phyloP scores from a whole-genome alignment of 139 green algal genomes.

The Coelastrella sp. region DNA sequence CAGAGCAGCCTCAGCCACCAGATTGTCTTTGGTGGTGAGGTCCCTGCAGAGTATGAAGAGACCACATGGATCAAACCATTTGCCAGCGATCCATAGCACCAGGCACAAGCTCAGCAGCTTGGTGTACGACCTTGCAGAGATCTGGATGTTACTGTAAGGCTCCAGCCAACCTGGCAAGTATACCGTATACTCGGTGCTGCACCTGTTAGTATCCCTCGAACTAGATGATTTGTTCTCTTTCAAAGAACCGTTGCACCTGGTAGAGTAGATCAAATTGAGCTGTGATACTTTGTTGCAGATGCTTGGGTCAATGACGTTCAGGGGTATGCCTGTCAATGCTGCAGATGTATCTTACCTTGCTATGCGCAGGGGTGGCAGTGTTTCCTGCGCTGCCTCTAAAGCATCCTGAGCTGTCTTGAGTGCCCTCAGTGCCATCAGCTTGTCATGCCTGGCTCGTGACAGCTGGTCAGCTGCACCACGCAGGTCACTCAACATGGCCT shows the following conservation, averaged over 20 bases:
- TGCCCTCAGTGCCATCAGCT: constrained; percentile 61
- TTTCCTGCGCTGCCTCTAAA: constrained; percentile 41
- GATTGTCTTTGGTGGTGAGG: constrained; percentile 31
- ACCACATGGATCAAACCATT: not conserved
- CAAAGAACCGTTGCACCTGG: too few relatives aligned
- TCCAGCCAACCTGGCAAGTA: too few relatives aligned
- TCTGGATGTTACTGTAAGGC: too few relatives aligned
- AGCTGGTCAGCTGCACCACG: not conserved
- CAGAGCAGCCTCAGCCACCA: not conserved
- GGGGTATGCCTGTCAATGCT: too few relatives aligned
- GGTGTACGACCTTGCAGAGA: too few relatives aligned
- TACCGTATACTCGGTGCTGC: too few relatives aligned
- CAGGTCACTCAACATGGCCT: constrained; percentile 49
- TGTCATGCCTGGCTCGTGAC: constrained; percentile 53
- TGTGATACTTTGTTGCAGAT: too few relatives aligned
- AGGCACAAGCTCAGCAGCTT: not conserved
- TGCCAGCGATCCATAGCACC: not conserved
- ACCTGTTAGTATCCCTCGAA: too few relatives aligned
- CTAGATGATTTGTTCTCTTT: too few relatives aligned
- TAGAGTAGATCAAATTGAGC: too few relatives aligned
- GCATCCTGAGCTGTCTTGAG: constrained; percentile 57
- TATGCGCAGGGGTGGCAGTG: constrained; percentile 32
- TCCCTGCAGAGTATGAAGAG: not conserved
- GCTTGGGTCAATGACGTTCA: too few relatives aligned
- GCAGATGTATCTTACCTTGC: not conserved